phyloP scores from a whole-genome alignment of 345 rosid genomes.

The Syzygium grande region DNA sequence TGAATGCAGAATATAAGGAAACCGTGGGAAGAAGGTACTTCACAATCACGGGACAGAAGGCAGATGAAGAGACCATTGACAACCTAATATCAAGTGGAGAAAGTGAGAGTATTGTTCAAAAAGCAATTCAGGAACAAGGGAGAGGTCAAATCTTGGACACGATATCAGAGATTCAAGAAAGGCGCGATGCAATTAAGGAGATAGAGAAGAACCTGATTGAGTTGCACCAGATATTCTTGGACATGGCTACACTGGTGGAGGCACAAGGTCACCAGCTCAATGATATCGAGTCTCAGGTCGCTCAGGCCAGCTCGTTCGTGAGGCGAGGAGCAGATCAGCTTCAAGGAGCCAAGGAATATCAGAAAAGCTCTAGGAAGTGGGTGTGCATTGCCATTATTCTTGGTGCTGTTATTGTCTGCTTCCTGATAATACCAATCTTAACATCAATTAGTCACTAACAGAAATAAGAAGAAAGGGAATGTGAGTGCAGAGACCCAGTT shows the following conservation, averaged over 20 bases:
- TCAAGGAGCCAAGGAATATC: slow-evolving; percentile 57
- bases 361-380: slow-evolving; percentile 78
- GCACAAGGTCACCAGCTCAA: slow-evolving; percentile 85
- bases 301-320: slow-evolving; percentile 78
- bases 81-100: slow-evolving; percentile 75
- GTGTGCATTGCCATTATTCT: slow-evolving; percentile 49
- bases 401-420: slow-evolving; percentile 23
- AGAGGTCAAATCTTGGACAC: slow-evolving; percentile 79
- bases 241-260: slow-evolving; percentile 83
- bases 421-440: slow-evolving; percentile 42
- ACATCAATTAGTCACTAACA: slow-evolving; percentile 11
- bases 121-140: slow-evolving; percentile 85
- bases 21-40: slow-evolving; percentile 75
- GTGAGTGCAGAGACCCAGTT: background rate
- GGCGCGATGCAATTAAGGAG: slow-evolving; percentile 76
- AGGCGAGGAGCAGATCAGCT: slow-evolving; percentile 63
- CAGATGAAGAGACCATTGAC: slow-evolving; percentile 76
- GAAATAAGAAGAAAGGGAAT: background rate
- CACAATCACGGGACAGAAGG: slow-evolving; percentile 61
- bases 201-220: slow-evolving; percentile 79
- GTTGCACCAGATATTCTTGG: slow-evolving; percentile 78
- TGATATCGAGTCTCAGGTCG: slow-evolving; percentile 71
- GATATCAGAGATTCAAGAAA: slow-evolving; percentile 80
- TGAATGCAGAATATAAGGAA: slow-evolving; percentile 63
- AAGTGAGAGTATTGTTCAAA: slow-evolving; percentile 73